Evolutionary conservation across 2,329 filamentous ascomycete genomes (phyloP).

Genomic region (Penicillium sp.): DNA sequence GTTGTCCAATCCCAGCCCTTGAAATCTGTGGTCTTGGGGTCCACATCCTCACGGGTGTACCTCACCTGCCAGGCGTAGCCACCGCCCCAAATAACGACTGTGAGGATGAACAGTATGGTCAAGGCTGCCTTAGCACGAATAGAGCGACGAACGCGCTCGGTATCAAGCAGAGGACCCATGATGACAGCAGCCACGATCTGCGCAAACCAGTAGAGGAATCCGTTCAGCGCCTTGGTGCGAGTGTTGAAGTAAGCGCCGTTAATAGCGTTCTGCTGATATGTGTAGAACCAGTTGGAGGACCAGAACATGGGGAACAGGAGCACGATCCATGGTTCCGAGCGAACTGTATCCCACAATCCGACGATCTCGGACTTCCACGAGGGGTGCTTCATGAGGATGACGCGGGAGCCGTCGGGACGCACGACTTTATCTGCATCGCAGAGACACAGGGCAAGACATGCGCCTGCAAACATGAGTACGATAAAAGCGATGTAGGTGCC

Average conservation of each 20-base stretch:
- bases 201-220: constrained; percentile 69
- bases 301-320: constrained; percentile 79
- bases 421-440: constrained; percentile 69
- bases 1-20: constrained; percentile 62
- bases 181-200: constrained; percentile 73
- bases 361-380: constrained; percentile 75
- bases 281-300: constrained; percentile 75
- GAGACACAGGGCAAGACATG: constrained; percentile 66
- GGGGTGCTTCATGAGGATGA: constrained; percentile 86
- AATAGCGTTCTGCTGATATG: constrained; percentile 72
- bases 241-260: constrained; percentile 69
- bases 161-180: constrained; percentile 71
- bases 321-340: constrained; percentile 69
- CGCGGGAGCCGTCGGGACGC: constrained; percentile 71
- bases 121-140: constrained; percentile 65
- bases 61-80: constrained; percentile 72
- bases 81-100: constrained; percentile 76
- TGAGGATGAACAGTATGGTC: constrained; percentile 62
- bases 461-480: constrained; percentile 71
- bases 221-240: constrained; percentile 71
- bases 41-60: constrained; percentile 50
- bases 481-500: constrained; percentile 85
- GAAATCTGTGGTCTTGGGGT: constrained; percentile 4
- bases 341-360: constrained; percentile 71
- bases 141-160: constrained; percentile 57